Conservation (phyloP, 257 asterid species). For the Handroanthus guayacan region DNA sequence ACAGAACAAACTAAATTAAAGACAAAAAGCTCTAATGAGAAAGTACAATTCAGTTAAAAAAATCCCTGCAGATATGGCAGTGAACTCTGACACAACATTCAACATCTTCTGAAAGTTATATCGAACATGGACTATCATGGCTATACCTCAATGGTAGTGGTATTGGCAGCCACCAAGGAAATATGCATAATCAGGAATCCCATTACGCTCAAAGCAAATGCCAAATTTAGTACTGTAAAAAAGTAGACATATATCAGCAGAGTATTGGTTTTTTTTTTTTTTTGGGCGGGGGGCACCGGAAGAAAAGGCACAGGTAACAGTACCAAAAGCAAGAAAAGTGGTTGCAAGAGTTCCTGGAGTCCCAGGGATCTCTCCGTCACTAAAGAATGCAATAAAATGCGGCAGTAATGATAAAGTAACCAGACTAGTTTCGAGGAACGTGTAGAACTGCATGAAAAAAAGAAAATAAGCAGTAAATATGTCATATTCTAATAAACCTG, state of each 20-base stretch:
- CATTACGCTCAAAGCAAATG: slow-evolving; percentile 94
- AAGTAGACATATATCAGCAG: slow-evolving; percentile 31
- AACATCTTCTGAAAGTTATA: slow-evolving; percentile 27
- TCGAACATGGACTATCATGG: slow-evolving; percentile 16
- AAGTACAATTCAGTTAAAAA: not conserved
- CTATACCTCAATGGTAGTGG: slow-evolving; percentile 96
- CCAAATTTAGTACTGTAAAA: slow-evolving; percentile 82
- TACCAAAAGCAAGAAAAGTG: slow-evolving; percentile 93
- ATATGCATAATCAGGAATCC: slow-evolving; percentile 98
- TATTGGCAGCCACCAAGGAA: slow-evolving; percentile 83
- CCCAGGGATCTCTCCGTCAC: slow-evolving; percentile 93
- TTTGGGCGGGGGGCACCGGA: not conserved
- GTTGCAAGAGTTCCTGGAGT: slow-evolving; percentile 95
- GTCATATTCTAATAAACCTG: slow-evolving; percentile 19
- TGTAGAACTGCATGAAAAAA: slow-evolving; percentile 78
- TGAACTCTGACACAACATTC: slow-evolving; percentile 11
- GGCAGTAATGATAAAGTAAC: slow-evolving; percentile 84
- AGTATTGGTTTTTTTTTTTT: not conserved
- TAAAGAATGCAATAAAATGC: slow-evolving; percentile 85
- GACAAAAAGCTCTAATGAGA: slow-evolving; percentile 4
- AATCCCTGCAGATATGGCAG: slow-evolving; percentile 7
- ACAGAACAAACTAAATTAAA: not conserved
- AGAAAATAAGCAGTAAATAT: slow-evolving; percentile 28
- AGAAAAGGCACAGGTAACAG: slow-evolving; percentile 14
- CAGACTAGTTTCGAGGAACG: slow-evolving; percentile 88